A percentile compares a stretch with the other conserved stretches of the same genome.
Evolutionary conservation across 2,329 filamentous ascomycete genomes (phyloP).

Genomic region (Metarhizium brunneum): DNA sequence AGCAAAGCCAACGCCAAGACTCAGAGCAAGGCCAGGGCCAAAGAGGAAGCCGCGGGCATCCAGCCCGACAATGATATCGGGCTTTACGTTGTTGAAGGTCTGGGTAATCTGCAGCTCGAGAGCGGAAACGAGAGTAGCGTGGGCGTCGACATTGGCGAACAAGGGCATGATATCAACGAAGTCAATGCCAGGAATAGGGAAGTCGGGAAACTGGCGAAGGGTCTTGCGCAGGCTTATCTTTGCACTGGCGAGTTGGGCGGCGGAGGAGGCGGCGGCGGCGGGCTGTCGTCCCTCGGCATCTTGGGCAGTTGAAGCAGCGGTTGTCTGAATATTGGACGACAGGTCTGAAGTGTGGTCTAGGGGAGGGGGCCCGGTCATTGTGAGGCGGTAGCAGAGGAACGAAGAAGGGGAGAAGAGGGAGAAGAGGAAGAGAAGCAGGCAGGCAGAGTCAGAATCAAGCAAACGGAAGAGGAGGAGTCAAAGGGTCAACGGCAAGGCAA

Average conservation of each 20-base stretch:
- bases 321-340: slow-evolving; percentile 15
- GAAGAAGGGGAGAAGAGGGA: slow-evolving; percentile 14
- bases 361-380: slow-evolving; percentile 22
- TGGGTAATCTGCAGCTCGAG: slow-evolving; percentile 74
- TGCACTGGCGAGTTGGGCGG: slow-evolving; percentile 58
- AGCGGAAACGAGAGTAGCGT: slow-evolving; percentile 69
- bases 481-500: slow-evolving; percentile 8
- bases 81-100: slow-evolving; percentile 51
- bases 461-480: slow-evolving; percentile 9
- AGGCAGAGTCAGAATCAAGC: slow-evolving; percentile 16
- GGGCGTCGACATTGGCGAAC: slow-evolving; percentile 68
- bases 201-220: slow-evolving; percentile 83
- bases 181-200: slow-evolving; percentile 82
- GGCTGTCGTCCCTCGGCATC: slow-evolving; percentile 56
- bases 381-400: slow-evolving; percentile 19
- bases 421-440: slow-evolving; percentile 18
- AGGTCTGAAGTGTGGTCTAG: slow-evolving; percentile 12
- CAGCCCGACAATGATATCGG: slow-evolving; percentile 86
- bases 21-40: slow-evolving; percentile 78
- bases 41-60: slow-evolving; percentile 95
- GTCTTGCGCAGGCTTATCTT: slow-evolving; percentile 62
- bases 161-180: slow-evolving; percentile 98
- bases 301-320: slow-evolving; percentile 26
- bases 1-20: slow-evolving; percentile 77
- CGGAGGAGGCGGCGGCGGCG: slow-evolving; percentile 50